A percentile compares a stretch with the other conserved stretches of the same genome.
phyloP scores from a whole-genome alignment of 2,329 filamentous ascomycete species.

The Aspergillus fumigatus region DNA sequence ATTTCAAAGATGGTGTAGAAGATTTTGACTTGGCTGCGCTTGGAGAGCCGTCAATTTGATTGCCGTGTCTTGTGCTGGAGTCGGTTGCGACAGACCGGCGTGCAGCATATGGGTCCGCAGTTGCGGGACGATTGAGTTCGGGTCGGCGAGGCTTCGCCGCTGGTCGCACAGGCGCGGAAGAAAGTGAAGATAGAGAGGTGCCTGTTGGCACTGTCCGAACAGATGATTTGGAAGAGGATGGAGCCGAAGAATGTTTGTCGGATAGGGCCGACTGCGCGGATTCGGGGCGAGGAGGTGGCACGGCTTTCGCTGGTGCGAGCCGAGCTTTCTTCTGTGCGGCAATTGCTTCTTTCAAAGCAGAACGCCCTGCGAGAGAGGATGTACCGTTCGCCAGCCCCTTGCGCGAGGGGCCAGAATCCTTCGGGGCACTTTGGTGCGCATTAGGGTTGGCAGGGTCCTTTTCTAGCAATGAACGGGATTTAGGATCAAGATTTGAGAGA shows the following conservation, averaged over 20 bases:
- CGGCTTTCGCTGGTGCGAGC: constrained; percentile 32
- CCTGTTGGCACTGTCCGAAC: constrained; percentile 34
- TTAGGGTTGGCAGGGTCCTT: constrained; percentile 74
- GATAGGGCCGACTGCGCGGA: constrained; percentile 54
- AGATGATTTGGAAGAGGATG: constrained; percentile 30
- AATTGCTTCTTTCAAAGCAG: constrained; percentile 75
- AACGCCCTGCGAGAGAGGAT: constrained; percentile 26
- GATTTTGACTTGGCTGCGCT: constrained; percentile 24
- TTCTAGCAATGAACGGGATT: constrained; percentile 73
- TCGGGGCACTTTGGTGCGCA: constrained; percentile 14
- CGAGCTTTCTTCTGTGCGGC: constrained; percentile 69
- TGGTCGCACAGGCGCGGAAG: constrained; percentile 57
- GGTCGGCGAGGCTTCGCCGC: constrained; percentile 32
- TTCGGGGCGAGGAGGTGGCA: constrained; percentile 50
- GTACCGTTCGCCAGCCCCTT: constrained; percentile 15
- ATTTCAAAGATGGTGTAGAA: constrained; percentile 29
- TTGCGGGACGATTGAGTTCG: constrained; percentile 34
- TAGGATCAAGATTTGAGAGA: constrained; percentile 70
- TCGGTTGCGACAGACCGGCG: constrained; percentile 51
- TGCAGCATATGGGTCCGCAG: constrained; percentile 30
- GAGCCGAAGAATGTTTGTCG: constrained; percentile 29
- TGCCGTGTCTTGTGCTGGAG: constrained; percentile 35
- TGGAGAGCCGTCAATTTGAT: constrained; percentile 18
- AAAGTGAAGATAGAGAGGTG: constrained; percentile 42
- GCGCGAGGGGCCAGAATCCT: constrained; percentile 13